Conservation (phyloP, 2,329 filamentous ascomycete genomes). For the Claviceps sp. region DNA sequence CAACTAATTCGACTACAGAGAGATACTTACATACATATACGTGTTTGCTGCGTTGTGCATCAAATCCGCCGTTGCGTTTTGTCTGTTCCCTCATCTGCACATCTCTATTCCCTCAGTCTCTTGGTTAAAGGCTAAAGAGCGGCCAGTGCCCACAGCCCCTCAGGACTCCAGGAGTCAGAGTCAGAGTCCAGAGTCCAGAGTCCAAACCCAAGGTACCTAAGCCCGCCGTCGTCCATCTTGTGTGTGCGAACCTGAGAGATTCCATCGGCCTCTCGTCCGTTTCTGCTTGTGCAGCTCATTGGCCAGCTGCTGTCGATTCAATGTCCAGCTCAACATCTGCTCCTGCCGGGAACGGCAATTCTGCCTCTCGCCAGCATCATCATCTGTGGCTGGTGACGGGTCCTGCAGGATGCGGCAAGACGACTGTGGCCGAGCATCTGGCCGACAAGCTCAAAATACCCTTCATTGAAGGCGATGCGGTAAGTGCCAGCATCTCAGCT, state of each 20-base stretch:
- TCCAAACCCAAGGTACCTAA: too few relatives aligned
- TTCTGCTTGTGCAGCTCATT: not conserved
- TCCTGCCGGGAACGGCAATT: constrained; percentile 12
- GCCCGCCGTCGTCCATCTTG: too few relatives aligned
- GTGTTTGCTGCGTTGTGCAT: too few relatives aligned
- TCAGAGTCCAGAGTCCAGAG: too few relatives aligned
- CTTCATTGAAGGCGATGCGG: constrained; percentile 68
- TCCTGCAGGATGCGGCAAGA: constrained; percentile 69
- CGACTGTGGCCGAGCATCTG: constrained; percentile 55
- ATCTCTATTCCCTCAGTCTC: too few relatives aligned
- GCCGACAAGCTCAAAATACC: constrained; percentile 49
- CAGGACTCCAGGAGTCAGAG: too few relatives aligned
- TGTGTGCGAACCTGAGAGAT: too few relatives aligned
- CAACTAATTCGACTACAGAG: not conserved
- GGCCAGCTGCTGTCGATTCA: not conserved
- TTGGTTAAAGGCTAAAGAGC: too few relatives aligned
- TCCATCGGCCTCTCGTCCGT: not conserved
- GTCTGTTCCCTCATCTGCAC: too few relatives aligned
- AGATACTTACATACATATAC: not conserved
- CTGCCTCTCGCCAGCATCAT: constrained; percentile 30
- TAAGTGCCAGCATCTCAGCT: constrained; percentile 21
- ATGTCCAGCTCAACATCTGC: constrained; percentile 14
- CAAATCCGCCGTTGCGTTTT: too few relatives aligned
- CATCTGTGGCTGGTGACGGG: constrained; percentile 75
- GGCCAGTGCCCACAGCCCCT: too few relatives aligned